Conservation (phyloP, 2,329 filamentous ascomycete species). For the Colletotrichum chlorophyti region DNA sequence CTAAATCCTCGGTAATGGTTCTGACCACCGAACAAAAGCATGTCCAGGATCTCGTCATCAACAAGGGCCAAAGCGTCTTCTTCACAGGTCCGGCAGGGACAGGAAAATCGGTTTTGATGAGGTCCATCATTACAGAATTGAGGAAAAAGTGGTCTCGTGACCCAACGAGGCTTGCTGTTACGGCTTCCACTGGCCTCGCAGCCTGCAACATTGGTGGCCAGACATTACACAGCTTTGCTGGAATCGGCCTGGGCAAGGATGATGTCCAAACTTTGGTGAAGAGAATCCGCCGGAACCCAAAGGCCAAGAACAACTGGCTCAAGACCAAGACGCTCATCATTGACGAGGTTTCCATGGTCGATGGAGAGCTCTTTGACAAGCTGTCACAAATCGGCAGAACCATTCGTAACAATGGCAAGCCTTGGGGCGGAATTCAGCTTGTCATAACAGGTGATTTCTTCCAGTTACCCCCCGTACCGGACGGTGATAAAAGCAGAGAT, state of each 20-base stretch:
- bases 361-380: constrained; percentile 96
- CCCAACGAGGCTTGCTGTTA: constrained; percentile 87
- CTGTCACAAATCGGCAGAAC: constrained; percentile 85
- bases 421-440: constrained; percentile 95
- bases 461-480: constrained; percentile 92
- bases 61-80: constrained; percentile 87
- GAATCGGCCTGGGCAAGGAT: constrained; percentile 95
- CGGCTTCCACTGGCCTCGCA: constrained; percentile 92
- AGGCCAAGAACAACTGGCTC: constrained; percentile 88
- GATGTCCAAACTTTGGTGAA: constrained; percentile 79
- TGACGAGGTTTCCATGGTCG: constrained; percentile 98
- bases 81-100: constrained; percentile 97
- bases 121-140: constrained; percentile 84
- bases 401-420: constrained; percentile 87
- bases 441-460: constrained; percentile 98
- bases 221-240: constrained; percentile 93
- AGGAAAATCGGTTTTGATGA: constrained; percentile 95
- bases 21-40: constrained; percentile 87
- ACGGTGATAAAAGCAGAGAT: constrained; percentile 66
- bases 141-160: constrained; percentile 79
- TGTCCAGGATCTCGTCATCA: constrained; percentile 82
- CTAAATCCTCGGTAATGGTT: constrained; percentile 62
- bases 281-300: constrained; percentile 88
- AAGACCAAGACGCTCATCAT: constrained; percentile 87
- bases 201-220: constrained; percentile 97